These are phyloP conservation scores for Aspergillus bridgeri DNA, from an alignment of 495 filamentous ascomycete genomes.

Conservation along the genomic window DNA sequence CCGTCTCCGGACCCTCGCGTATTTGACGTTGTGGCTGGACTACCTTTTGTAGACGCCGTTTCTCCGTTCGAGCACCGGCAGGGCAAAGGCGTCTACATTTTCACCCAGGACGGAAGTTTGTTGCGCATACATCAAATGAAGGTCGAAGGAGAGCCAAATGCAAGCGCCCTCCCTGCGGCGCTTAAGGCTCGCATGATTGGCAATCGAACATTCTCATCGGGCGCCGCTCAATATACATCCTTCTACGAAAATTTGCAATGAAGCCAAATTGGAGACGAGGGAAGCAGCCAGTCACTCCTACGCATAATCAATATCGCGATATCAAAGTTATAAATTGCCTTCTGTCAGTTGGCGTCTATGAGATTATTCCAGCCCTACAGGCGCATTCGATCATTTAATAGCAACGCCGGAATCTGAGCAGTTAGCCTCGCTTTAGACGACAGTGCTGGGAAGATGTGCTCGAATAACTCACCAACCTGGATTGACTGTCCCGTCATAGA, in stretches of 20 bases:
- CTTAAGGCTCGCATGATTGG: conserved; percentile 43
- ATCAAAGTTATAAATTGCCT: background rate
- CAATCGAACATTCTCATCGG: conserved; percentile 28
- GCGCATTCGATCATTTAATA: conserved; percentile 16
- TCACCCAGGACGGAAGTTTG: conserved; percentile 34
- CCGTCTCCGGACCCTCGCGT: conserved; percentile 25
- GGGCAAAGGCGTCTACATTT: conserved; percentile 36
- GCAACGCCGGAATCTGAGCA: conserved; percentile 38
- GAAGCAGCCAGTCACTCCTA: conserved; percentile 4
- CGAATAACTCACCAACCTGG: conserved; percentile 43
- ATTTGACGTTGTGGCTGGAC: conserved; percentile 32
- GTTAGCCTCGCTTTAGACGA: conserved; percentile 8
- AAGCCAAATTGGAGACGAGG: conserved; percentile 12
- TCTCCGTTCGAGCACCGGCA: conserved; percentile 26
- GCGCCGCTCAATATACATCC: conserved; percentile 26
- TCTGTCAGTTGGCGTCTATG: background rate
- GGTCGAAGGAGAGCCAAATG: conserved; percentile 39
- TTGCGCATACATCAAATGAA: conserved; percentile 41
- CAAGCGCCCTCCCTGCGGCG: conserved; percentile 39
- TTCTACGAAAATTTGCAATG: conserved; percentile 39
- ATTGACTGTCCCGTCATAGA: conserved; percentile 57
- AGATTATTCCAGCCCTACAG: background rate
- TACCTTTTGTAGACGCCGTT: conserved; percentile 36
- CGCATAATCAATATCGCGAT: conserved; percentile 22
- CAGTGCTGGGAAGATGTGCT: background rate